Percentiles rank a stretch among this genome's conserved stretches.
Conservation (phyloP, 2,329 filamentous ascomycete genomes). For the Coniella lustricola region DNA sequence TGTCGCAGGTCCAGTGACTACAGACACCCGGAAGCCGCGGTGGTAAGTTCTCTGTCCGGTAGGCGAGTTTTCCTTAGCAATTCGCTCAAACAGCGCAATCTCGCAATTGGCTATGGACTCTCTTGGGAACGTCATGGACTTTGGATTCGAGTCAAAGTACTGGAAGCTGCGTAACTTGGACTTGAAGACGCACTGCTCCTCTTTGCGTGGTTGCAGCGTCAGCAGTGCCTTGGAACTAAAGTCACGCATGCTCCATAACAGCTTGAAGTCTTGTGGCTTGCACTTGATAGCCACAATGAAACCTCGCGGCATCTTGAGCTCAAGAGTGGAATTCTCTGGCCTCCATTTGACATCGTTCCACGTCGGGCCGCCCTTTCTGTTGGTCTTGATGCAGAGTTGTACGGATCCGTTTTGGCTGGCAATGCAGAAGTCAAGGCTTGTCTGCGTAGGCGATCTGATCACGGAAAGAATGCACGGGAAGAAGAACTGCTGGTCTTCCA, state of each 20-base stretch:
- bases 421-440: slow-evolving; percentile 64
- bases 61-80: slow-evolving; percentile 61
- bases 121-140: slow-evolving; percentile 65
- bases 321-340: slow-evolving; percentile 56
- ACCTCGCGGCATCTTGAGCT: slow-evolving; percentile 65
- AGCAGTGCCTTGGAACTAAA: slow-evolving; percentile 71
- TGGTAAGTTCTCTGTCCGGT: slow-evolving; percentile 67
- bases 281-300: slow-evolving; percentile 68
- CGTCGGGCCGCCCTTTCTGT: slow-evolving; percentile 59
- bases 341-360: slow-evolving; percentile 84
- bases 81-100: slow-evolving; percentile 67
- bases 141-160: slow-evolving; percentile 68
- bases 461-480: slow-evolving; percentile 73
- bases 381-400: slow-evolving; percentile 65
- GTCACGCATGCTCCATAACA: slow-evolving; percentile 76
- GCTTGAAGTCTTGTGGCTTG: slow-evolving; percentile 68
- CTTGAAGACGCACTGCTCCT: slow-evolving; percentile 65
- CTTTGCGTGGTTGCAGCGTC: slow-evolving; percentile 59
- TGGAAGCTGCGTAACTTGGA: slow-evolving; percentile 67
- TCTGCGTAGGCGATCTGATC: slow-evolving; percentile 60
- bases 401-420: slow-evolving; percentile 74
- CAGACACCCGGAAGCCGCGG: slow-evolving; percentile 69
- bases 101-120: slow-evolving; percentile 67
- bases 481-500: slow-evolving; percentile 58
- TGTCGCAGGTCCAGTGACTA: slow-evolving; percentile 69